Conservation (phyloP, 2,329 filamentous ascomycete genomes). For the Fusarium annulatum region DNA sequence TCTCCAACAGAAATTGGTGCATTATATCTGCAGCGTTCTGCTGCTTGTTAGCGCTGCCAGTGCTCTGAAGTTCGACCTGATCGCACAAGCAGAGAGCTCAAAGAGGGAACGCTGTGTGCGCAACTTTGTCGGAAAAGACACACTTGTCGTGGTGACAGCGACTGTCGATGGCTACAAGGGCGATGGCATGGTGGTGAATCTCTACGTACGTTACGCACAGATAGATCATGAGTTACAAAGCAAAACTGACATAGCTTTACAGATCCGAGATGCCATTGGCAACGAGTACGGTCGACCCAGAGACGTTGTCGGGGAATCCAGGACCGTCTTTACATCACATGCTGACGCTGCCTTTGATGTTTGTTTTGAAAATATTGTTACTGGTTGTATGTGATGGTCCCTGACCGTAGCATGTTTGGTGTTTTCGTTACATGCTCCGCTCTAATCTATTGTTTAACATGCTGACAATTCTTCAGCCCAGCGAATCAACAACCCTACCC, state of each 20-base stretch:
- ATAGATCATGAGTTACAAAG: background rate
- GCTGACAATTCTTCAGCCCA: conserved; percentile 37
- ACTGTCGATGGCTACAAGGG: conserved; percentile 86
- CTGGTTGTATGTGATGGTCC: conserved; percentile 68
- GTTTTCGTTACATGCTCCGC: conserved; percentile 16
- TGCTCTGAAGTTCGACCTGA: conserved; percentile 94
- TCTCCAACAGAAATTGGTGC: conserved; percentile 63
- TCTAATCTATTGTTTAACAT: background rate
- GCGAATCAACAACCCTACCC: conserved; percentile 59
- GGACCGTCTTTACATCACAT: conserved; percentile 93
- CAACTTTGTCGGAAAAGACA: conserved; percentile 94
- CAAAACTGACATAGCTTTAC: conserved; percentile 27
- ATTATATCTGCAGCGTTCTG: conserved; percentile 68
- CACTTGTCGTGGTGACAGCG: conserved; percentile 93
- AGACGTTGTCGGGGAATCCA: conserved; percentile 90
- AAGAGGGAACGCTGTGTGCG: conserved; percentile 90
- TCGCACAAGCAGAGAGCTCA: conserved; percentile 68
- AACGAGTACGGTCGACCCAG: conserved; percentile 95
- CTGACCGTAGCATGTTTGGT: background rate
- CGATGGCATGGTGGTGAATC: conserved; percentile 93
- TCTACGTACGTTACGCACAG: conserved; percentile 74
- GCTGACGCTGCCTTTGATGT: conserved; percentile 94
- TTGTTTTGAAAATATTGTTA: conserved; percentile 89
- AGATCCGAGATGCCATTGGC: conserved; percentile 95
- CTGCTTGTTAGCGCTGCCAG: conserved; percentile 64